These are phyloP conservation scores for Lippia alba DNA, from an alignment of 305 asterid species.

Conservation along the genomic window DNA sequence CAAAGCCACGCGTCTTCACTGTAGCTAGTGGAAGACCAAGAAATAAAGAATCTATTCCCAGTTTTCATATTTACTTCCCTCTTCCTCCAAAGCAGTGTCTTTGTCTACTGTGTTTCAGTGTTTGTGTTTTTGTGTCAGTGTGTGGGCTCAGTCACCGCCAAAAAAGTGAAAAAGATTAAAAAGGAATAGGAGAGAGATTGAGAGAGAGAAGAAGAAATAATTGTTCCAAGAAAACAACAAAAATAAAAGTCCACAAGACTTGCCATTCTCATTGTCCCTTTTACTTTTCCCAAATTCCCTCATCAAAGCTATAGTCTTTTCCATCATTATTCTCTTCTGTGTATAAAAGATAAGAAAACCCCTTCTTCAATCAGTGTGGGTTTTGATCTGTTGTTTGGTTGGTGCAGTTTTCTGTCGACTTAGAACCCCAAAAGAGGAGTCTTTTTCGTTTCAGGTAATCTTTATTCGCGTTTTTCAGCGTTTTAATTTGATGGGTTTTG, in stretches of 20 bases:
- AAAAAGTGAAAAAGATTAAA: constrained; percentile 29
- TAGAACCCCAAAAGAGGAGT: constrained; percentile 25
- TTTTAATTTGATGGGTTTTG: constrained; percentile 23
- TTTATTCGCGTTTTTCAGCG: constrained; percentile 16
- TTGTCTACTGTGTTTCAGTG: constrained; percentile 26
- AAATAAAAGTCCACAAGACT: constrained; percentile 30
- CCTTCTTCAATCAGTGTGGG: constrained; percentile 25
- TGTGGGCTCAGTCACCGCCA: constrained; percentile 42
- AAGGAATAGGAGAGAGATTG: neutral
- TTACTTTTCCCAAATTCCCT: constrained; percentile 35
- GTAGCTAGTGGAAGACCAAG: constrained; percentile 42
- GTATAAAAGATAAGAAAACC: neutral
- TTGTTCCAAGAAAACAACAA: constrained; percentile 36
- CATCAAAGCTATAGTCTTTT: constrained; percentile 19
- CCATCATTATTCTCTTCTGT: neutral
- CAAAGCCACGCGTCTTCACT: constrained; percentile 32
- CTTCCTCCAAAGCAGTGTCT: constrained; percentile 40
- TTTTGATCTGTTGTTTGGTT: constrained; percentile 40
- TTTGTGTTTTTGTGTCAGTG: constrained; percentile 31
- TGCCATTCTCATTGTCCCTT: constrained; percentile 25
- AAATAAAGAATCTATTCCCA: neutral
- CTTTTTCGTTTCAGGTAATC: constrained; percentile 29
- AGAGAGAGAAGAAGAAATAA: constrained; percentile 15
- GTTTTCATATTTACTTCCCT: neutral
- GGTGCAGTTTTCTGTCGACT: constrained; percentile 11